Evolutionary conservation across 2,329 filamentous ascomycete species (phyloP).

Genomic region (Epicoccum nigrum): DNA sequence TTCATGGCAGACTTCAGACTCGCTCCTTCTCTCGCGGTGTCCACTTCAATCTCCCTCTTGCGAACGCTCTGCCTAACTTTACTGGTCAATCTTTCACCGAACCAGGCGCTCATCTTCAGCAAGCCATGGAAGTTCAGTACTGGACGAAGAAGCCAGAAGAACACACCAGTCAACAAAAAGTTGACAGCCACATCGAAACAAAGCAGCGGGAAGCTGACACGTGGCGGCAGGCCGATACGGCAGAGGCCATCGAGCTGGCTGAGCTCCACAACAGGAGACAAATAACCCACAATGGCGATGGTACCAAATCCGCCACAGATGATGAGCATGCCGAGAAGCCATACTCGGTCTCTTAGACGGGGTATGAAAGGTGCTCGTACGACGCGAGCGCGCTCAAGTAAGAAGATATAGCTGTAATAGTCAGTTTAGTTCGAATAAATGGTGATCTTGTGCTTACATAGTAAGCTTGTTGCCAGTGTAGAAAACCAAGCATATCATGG

Average conservation of each 20-base stretch:
- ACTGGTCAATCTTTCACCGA: not conserved
- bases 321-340: constrained; percentile 37
- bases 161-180: constrained; percentile 43
- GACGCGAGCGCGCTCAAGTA: constrained; percentile 48
- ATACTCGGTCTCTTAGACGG: constrained; percentile 41
- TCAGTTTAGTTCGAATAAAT: not conserved
- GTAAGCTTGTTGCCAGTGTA: constrained; percentile 44
- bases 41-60: not conserved
- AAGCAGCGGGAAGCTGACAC: constrained; percentile 43
- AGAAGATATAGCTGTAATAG: constrained; percentile 42
- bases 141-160: constrained; percentile 43
- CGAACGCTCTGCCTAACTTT: constrained; percentile 5
- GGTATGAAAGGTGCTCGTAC: constrained; percentile 38
- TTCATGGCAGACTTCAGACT: constrained; percentile 13
- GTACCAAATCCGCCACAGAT: constrained; percentile 33
- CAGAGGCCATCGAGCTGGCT: constrained; percentile 38
- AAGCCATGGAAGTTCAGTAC: constrained; percentile 24
- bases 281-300: constrained; percentile 35
- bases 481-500: constrained; percentile 48
- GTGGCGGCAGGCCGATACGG: constrained; percentile 45
- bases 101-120: constrained; percentile 3
- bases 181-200: constrained; percentile 48
- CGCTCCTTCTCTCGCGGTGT: not conserved
- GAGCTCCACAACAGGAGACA: constrained; percentile 40
- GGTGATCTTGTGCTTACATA: constrained; percentile 20